Evolutionary conservation across 306 rosid genomes (phyloP), one percentile per base, ranked within the genome.

Genomic region (Fragaria nilgerrensis): DNA sequence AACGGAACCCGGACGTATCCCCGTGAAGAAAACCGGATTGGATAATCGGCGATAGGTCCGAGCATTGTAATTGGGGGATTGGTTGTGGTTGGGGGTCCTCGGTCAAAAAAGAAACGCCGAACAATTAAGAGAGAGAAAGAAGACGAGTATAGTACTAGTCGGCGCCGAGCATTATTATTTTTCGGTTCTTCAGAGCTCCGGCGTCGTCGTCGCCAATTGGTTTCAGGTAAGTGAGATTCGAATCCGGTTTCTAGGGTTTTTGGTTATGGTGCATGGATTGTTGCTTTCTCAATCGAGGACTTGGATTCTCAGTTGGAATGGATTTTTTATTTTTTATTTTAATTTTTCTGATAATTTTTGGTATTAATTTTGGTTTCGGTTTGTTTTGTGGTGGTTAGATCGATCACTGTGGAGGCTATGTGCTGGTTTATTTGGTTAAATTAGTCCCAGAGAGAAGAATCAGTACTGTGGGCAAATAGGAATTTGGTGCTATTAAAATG

Each of bases 1-100:
- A 93, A 70, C 85, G 11, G 45, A 88, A 76, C 91, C 93, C 98
- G 98, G 98, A 93, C 91, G 39, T 85, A 81, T 86, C 80, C 70
- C 83, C 82, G 83, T 84, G 34, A 45, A 75, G n/a, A 47, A 86
- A 91, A 84, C 79, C 68, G 77, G 88, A 91, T 85, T 91, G 87
- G 77, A 89, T 89, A 84, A 81, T 77, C 80, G 77, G 87, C 81
- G 81, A 84, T 68, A 87, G 82, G 90, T 91, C 93, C 98, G 91
- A 65, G 73, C 77, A 17, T 85, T 85, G 83, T 78, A 52, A 85
- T 73, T 80, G 85, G 80, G 73, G 86, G 79, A 77, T 74, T 82
- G 85, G 87, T 72, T 84, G 74, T 69, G 82, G 81, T 84, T 84
- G 83, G 66, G 84, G 62, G 83, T 78, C 79, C 78, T 79, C 76